Evolutionary conservation across 345 rosid species (phyloP), one percentile per base, ranked within the genome.

Genomic region (Gossypium australe): DNA sequence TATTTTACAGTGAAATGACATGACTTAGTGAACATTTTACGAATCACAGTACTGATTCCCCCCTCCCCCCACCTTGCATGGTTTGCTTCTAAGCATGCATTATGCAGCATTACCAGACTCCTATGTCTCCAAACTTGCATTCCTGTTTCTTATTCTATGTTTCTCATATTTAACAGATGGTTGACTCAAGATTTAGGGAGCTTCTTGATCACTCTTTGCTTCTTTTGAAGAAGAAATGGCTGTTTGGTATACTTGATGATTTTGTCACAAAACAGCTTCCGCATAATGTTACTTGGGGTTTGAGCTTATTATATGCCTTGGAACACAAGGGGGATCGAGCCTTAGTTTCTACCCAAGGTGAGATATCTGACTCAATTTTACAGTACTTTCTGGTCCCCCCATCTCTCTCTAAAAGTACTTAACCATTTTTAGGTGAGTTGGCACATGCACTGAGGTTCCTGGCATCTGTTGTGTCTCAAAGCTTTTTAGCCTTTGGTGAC

Each of bases 401-500:
- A 49, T 67, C 25, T 44, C 51, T 72, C 18, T 43, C 67, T 44
- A 22, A 72, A 24, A 14, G 52, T 24, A 62, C 11, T 77, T 70
- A 17, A 70, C 22, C 73, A 47, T 68, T 79, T 81, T 78, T 87
- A 95, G 99, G 99, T 75, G 98, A 93, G 77, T 81, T 95, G 83
- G 99, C 98, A 45, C 98, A 95, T 85, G 97, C 99, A 16, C 80
- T 93, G 89, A 92, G 98, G 67, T 93, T 87, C 86, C 86, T 95
- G 72, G 99, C 99, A 72, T 95, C 98, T 81, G 98, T 95, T 71
- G 99, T 95, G 49, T 95, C 99, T 79, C 98, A 95, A 79, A 95
- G 99, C 91, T 95, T 95, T 78, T 88, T 93, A 79, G 99, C 99
- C 24, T 95, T 95, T 77, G 99, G 98, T 20, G 98, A 93, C 81